phyloP scores from a whole-genome alignment of 148 eudicot species.

The Arctostaphylos glauca region DNA sequence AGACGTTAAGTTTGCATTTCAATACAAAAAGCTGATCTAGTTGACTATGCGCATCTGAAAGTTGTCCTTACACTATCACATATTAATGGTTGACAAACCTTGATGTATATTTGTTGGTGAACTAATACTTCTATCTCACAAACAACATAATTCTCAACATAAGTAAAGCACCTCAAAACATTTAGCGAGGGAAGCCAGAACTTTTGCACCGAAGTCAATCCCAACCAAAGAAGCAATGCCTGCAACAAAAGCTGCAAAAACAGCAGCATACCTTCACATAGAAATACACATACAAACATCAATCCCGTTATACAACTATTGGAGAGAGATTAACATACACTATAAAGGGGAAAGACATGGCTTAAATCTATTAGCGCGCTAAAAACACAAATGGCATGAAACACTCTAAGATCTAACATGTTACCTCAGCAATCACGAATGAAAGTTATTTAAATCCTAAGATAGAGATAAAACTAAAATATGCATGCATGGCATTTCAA shows the following conservation, averaged over 20 bases:
- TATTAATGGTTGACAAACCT: background rate
- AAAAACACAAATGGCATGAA: background rate
- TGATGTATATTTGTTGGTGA: background rate
- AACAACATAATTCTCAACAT: background rate
- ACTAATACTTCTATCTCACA: background rate
- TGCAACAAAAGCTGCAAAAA: constrained; percentile 89
- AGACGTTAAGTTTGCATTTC: background rate
- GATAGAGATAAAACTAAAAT: background rate
- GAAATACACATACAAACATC: constrained; percentile 20
- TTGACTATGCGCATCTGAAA: background rate
- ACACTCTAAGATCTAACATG: background rate
- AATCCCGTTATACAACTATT: constrained; percentile 10
- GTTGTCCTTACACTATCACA: background rate
- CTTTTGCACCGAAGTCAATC: constrained; percentile 93
- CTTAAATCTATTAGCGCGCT: background rate
- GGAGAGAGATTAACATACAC: background rate
- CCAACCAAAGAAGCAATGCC: constrained; percentile 87
- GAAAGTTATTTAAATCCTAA: background rate
- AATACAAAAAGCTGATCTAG: constrained; percentile 3
- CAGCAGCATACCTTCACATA: constrained; percentile 77
- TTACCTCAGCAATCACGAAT: background rate
- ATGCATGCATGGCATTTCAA: background rate
- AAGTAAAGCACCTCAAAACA: constrained; percentile 64
- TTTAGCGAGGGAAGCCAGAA: constrained; percentile 75
- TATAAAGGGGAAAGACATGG: background rate